Conservation (phyloP, 257 asterid genomes). For the Ajuga chamaepitys region DNA sequence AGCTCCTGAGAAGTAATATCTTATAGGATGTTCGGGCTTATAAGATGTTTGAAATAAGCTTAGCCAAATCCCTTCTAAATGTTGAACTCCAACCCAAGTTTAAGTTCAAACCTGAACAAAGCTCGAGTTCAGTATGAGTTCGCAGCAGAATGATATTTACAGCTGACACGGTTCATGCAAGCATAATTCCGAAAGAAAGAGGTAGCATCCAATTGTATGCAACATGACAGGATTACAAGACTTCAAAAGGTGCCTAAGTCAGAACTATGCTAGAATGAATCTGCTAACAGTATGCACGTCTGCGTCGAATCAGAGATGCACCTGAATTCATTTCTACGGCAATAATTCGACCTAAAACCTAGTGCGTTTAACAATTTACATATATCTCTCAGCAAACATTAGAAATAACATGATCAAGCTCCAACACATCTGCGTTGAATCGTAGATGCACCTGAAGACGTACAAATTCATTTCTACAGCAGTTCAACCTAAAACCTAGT, state of each 20-base stretch:
- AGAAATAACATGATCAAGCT: constrained; percentile 2
- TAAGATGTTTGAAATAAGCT: too few relatives aligned
- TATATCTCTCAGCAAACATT: background rate
- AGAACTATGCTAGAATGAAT: background rate
- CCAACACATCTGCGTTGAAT: too few relatives aligned
- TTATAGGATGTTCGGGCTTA: too few relatives aligned
- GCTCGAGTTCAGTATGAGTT: too few relatives aligned
- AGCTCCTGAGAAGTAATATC: too few relatives aligned
- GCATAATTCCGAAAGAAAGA: background rate
- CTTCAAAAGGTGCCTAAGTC: background rate
- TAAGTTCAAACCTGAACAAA: too few relatives aligned
- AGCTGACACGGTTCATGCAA: background rate
- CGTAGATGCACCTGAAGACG: background rate
- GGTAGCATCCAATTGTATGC: background rate
- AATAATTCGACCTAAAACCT: background rate
- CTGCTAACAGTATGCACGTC: background rate
- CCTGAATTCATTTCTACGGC: background rate
- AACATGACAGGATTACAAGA: background rate
- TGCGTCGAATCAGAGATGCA: too few relatives aligned
- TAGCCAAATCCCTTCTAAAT: too few relatives aligned
- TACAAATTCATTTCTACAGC: background rate
- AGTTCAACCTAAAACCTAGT: background rate
- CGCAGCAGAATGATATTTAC: background rate
- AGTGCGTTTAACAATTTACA: background rate
- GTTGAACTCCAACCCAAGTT: too few relatives aligned